Evolutionary conservation across 495 filamentous ascomycete species (phyloP).

Genomic region (Podospora bellae-mahoneyi): DNA sequence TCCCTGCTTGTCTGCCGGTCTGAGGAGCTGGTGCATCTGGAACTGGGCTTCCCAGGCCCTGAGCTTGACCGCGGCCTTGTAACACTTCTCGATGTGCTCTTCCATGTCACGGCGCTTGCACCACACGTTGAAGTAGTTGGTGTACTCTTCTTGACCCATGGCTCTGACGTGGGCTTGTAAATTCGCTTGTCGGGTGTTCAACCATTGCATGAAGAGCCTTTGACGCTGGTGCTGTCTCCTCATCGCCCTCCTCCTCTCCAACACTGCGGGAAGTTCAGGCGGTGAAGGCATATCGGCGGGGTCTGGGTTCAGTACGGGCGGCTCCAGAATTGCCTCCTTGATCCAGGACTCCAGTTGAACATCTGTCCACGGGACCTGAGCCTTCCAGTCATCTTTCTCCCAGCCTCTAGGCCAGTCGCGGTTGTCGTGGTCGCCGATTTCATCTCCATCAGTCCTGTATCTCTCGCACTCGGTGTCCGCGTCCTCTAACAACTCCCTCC

Average conservation of each 20-base stretch:
- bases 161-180: no score
- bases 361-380: neutral
- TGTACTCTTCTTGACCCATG: no score
- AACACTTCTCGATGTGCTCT: neutral
- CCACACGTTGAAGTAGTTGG: neutral
- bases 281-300: no score
- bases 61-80: neutral
- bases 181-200: no score
- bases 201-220: no score
- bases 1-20: no score
- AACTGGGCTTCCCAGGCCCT: neutral
- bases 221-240: neutral
- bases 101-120: neutral
- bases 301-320: neutral
- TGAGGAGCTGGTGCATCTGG: no score
- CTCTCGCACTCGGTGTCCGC: neutral
- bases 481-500: neutral
- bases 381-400: neutral
- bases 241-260: no score
- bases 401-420: neutral
- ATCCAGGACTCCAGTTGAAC: neutral
- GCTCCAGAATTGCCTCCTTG: neutral
- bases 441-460: neutral
- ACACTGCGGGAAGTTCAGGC: no score
- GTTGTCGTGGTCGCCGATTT: neutral